Evolutionary conservation across 495 filamentous ascomycete species (phyloP).

Genomic region (Aspergillus steynii): DNA sequence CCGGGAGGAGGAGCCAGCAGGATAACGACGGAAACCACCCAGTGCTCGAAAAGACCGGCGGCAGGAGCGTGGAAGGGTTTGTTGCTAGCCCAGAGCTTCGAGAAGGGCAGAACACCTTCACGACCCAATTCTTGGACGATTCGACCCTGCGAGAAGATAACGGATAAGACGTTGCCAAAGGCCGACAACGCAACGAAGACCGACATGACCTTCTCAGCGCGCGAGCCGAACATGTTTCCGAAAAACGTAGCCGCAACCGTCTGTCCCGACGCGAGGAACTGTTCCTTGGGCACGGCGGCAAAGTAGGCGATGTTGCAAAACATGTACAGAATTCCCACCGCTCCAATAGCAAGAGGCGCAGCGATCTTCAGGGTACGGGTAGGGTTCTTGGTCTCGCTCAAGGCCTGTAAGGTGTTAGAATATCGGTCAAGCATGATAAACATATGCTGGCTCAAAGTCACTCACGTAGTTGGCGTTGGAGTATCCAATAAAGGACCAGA

Average conservation of each 20-base stretch:
- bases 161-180: slow-evolving; percentile 68
- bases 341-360: slow-evolving; percentile 59
- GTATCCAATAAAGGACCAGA: slow-evolving; percentile 68
- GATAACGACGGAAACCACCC: slow-evolving; percentile 58
- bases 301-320: slow-evolving; percentile 74
- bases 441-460: background rate
- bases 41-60: slow-evolving; percentile 63
- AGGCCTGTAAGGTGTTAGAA: slow-evolving; percentile 40
- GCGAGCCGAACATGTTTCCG: slow-evolving; percentile 63
- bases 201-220: slow-evolving; percentile 59
- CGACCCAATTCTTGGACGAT: slow-evolving; percentile 67
- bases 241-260: slow-evolving; percentile 67
- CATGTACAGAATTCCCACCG: slow-evolving; percentile 66
- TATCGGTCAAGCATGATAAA: background rate
- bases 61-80: slow-evolving; percentile 62
- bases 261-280: slow-evolving; percentile 58
- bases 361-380: slow-evolving; percentile 63
- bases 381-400: slow-evolving; percentile 64
- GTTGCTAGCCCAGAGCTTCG: slow-evolving; percentile 64
- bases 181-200: slow-evolving; percentile 73
- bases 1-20: slow-evolving; percentile 64
- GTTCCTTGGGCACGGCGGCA: slow-evolving; percentile 62
- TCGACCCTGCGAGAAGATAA: slow-evolving; percentile 69
- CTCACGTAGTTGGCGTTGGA: slow-evolving; percentile 58
- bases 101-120: slow-evolving; percentile 63